Evolutionary conservation across 2,329 filamentous ascomycete genomes (phyloP), one percentile per base, ranked within the genome.

Genomic region (Phialophora verrucosa): DNA sequence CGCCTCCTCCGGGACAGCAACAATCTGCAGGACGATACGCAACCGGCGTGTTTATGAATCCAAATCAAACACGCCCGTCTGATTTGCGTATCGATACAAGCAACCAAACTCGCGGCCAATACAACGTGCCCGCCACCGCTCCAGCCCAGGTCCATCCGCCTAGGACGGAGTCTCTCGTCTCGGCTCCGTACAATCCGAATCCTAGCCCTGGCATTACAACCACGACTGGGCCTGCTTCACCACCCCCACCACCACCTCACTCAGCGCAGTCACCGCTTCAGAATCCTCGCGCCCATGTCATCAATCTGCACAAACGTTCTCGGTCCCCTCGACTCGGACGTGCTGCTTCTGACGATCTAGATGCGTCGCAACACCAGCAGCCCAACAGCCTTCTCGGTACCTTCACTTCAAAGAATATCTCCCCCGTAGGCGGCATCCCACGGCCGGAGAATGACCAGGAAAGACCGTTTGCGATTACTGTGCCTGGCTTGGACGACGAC

Each of bases 231-330:
- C 42, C 61, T 42, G 32, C 38, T 20, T 59, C 49, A 3, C 44
- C 59, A 25, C 23, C 23, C 23, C 11, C 49, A 35, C 23, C 23
- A 32, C 11, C 49, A 35, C 51, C 32, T 44, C 17, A 17, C 12
- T 12, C 59, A 12, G 12, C 59, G 47, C 29, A 53, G 23, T 23
- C 31, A 10, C n/a, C 27, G 12, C 29, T 5, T 44, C 64, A 25
- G 51, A 47, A 58, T 8, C 47, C 54, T 31, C 56, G 62, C n/a
- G 47, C 65, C 7, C 76, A 78, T 66, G 73, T 76, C 6, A 69
- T 75, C 54, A 72, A 78, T 31, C 70, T 79, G 4, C 75, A 78
- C 57, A 70, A 78, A 60, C 76, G 77, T 27, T 78, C 77, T 20
- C 76, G 78, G 31, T 78, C 75, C 59, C 78, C 78, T 6, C 74